Evolutionary conservation across 176 grass and related monocot species (phyloP).

Genomic region (Paspalum notatum): DNA sequence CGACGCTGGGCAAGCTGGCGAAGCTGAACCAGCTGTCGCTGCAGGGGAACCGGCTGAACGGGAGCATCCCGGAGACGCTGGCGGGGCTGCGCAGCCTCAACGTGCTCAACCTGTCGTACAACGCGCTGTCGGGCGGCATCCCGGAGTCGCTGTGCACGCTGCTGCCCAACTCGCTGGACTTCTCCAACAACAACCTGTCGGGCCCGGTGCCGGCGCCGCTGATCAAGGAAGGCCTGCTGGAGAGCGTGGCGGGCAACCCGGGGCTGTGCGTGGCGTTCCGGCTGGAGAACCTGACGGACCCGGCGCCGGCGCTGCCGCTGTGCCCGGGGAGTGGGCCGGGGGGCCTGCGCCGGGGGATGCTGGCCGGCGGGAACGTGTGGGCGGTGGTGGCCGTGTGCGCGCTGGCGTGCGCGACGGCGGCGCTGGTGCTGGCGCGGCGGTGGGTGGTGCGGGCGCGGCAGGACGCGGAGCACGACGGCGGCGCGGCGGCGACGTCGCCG

Average conservation of each 20-base stretch:
- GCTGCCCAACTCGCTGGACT: slow-evolving; percentile 89
- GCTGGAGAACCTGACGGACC: slow-evolving; percentile 62
- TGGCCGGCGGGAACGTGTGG: slow-evolving; percentile 68
- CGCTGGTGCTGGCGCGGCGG: slow-evolving; percentile 44
- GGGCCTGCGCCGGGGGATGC: slow-evolving; percentile 44
- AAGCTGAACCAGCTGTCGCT: slow-evolving; percentile 82
- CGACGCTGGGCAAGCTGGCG: slow-evolving; percentile 41
- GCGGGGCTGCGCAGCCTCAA: slow-evolving; percentile 64
- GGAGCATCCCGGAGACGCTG: slow-evolving; percentile 68
- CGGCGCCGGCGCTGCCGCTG: slow-evolving; percentile 53
- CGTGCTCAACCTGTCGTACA: slow-evolving; percentile 89
- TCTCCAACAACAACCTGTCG: slow-evolving; percentile 83
- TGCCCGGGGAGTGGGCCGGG: slow-evolving; percentile 49
- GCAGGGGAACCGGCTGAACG: slow-evolving; percentile 72
- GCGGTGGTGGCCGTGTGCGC: slow-evolving; percentile 50
- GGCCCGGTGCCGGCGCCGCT: slow-evolving; percentile 72
- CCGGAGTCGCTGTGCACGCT: slow-evolving; percentile 74
- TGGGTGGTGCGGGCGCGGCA: slow-evolving; percentile 47
- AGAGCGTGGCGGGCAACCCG: slow-evolving; percentile 81
- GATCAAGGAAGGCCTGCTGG: slow-evolving; percentile 80
- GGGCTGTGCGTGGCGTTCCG: slow-evolving; percentile 79
- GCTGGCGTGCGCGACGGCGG: slow-evolving; percentile 46
- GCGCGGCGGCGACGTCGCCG: slow-evolving; percentile 49
- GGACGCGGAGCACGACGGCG: slow-evolving; percentile 57
- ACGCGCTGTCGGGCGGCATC: slow-evolving; percentile 72